phyloP scores from a whole-genome alignment of 495 filamentous ascomycete species.

The Choiromyces venosus region DNA sequence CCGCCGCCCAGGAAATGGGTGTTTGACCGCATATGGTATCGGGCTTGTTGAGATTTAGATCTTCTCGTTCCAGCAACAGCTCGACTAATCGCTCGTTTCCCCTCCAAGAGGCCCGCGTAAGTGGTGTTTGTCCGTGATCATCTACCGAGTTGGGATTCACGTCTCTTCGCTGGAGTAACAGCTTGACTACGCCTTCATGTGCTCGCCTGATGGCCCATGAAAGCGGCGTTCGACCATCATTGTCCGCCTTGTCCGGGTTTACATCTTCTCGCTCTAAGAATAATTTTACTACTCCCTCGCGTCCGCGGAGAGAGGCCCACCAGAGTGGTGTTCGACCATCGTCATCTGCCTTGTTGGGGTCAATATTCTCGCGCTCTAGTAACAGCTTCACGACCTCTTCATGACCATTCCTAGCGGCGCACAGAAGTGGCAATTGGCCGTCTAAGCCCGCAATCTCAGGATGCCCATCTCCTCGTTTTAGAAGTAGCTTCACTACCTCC shows the following conservation, averaged over 20 bases:
- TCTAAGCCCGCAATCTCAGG: neutral
- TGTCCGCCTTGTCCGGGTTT: constrained; percentile 2
- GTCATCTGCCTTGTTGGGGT: neutral
- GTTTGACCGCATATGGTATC: constrained; percentile 4
- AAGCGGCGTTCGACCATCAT: constrained; percentile 8
- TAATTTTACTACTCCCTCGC: constrained; percentile 10
- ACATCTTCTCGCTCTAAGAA: constrained; percentile 13
- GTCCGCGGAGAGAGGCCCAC: constrained; percentile 2
- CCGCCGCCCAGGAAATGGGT: constrained; percentile 14
- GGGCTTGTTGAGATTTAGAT: neutral
- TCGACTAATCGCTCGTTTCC: constrained; percentile 13
- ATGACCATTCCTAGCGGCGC: constrained; percentile 15
- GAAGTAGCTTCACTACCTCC: neutral
- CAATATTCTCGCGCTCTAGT: neutral
- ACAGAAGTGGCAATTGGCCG: neutral
- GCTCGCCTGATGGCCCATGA: constrained; percentile 6
- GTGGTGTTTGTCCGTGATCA: constrained; percentile 7
- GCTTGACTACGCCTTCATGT: constrained; percentile 9
- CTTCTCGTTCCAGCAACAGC: constrained; percentile 30
- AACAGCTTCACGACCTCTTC: constrained; percentile 15
- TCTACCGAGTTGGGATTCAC: constrained; percentile 6
- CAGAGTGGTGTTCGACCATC: constrained; percentile 9
- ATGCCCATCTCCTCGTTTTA: neutral
- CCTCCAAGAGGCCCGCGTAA: constrained; percentile 6
- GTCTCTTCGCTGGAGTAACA: constrained; percentile 13